Conservation (phyloP, 1,284 basidiomycete species). For the Marasmius tenuissimus region DNA sequence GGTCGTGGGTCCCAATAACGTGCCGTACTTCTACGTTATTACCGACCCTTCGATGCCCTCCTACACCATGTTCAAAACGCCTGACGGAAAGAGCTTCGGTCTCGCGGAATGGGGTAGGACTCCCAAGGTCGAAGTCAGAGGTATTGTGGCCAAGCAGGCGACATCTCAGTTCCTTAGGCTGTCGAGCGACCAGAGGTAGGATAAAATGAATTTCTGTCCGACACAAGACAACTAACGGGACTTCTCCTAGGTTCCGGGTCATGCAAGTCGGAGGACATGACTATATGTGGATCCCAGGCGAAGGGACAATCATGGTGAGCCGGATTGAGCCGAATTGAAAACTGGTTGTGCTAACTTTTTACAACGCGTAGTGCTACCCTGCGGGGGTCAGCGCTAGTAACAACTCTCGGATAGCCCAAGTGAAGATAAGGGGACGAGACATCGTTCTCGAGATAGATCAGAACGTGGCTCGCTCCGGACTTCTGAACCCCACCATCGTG, state of each 20-base stretch:
- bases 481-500: constrained; percentile 28
- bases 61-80: constrained; percentile 43
- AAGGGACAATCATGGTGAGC: constrained; percentile 34
- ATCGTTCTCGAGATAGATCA: constrained; percentile 30
- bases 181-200: constrained; percentile 43
- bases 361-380: constrained; percentile 12
- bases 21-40: constrained; percentile 27
- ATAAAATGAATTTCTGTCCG: constrained; percentile 1
- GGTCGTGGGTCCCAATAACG: constrained; percentile 40
- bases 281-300: constrained; percentile 19
- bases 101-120: constrained; percentile 46
- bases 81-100: constrained; percentile 38
- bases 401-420: constrained; percentile 25
- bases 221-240: constrained; percentile 1
- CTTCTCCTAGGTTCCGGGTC: constrained; percentile 32
- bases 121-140: constrained; percentile 44
- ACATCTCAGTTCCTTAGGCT: constrained; percentile 45
- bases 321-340: neutral
- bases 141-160: constrained; percentile 34
- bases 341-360: neutral
- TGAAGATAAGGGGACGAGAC: constrained; percentile 21
- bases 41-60: constrained; percentile 38
- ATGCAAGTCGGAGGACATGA: constrained; percentile 40
- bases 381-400: constrained; percentile 3
- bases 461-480: constrained; percentile 28